Base-by-base conservation (phyloP, 495 filamentous ascomycete genomes). In the Annulohypoxylon maeteangense region DNA sequence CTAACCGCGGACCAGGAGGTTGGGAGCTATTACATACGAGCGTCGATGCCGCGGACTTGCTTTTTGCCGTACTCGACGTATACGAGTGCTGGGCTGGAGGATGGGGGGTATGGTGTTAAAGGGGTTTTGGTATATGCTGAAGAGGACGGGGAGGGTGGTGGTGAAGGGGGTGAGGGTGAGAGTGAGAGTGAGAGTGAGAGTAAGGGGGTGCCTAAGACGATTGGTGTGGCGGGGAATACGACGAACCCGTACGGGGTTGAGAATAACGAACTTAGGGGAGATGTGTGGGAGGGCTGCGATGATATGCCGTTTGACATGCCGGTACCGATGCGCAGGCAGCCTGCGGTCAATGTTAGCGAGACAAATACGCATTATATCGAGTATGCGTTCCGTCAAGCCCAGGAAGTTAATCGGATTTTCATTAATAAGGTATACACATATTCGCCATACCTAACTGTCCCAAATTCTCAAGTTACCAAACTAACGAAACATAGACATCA, bases 301-400 rank as follows among this genome's bases (percentile, higher is more conserved):
- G 76, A 78, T n/a, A 78, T 78, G 76, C 76, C 74, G 1, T 78
- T 78, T 47, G 76, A 78, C 22, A 67, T 78, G 70, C 72, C 76
- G 10, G 62, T 47, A 50, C 76, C 76, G 20, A 75, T 76, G 74
- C 72, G 76, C 22, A 58, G 50, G 51, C 62, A 69, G 2, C 59
- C 61, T 10, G 76, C 74, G 4, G 63, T 74, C 27, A 58, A 76
- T 1, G 70, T 76, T 8, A 71, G 51, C 27, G 71, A 72, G 62
- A 63, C 65, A 34, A 78, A 78, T 55, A 73, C 38, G 54, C 74
- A 75, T 62, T 76, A 76, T 5, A 73, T 78, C 47, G 68, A 76
- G 64, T 78, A 76, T 55, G 50, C 67, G 72, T 78, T 78, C 25
- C 67, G 74, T 8, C 76, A 78, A 38, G 76, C 74, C 34, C 74